Evolutionary conservation across 2,329 filamentous ascomycete species (phyloP).

Genomic region (Didymella glomerata): DNA sequence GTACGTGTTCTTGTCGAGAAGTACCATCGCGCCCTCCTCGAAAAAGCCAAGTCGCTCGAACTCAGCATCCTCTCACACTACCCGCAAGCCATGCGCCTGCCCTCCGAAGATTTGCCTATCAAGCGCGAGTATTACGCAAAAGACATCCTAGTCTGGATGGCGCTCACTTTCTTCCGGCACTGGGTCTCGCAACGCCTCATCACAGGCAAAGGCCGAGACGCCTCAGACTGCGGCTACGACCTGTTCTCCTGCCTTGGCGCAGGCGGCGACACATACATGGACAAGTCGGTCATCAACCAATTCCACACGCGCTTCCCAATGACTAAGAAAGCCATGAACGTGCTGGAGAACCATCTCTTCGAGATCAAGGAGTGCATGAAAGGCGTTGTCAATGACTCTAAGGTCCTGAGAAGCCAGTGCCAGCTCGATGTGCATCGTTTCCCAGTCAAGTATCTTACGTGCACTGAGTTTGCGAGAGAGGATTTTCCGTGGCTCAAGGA

Average conservation of each 20-base stretch:
- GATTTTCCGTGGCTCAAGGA: conserved; percentile 54
- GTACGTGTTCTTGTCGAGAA: conserved; percentile 44
- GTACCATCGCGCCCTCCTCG: conserved; percentile 39
- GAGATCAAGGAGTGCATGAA: conserved; percentile 57
- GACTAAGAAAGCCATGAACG: conserved; percentile 54
- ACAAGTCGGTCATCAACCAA: conserved; percentile 47
- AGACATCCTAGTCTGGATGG: conserved; percentile 63
- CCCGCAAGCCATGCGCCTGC: conserved; percentile 39
- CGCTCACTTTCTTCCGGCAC: conserved; percentile 57
- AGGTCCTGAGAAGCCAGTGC: conserved; percentile 51
- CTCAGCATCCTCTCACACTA: conserved; percentile 35
- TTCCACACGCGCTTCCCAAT: conserved; percentile 56
- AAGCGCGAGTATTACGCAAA: conserved; percentile 56
- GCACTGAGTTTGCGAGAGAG: conserved; percentile 50
- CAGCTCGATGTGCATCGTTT: conserved; percentile 51
- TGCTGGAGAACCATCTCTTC: conserved; percentile 52
- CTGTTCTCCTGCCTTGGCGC: conserved; percentile 55
- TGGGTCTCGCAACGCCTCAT: conserved; percentile 56
- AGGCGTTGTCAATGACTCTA: conserved; percentile 46
- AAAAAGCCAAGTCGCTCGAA: conserved; percentile 42
- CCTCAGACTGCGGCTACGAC: conserved; percentile 56
- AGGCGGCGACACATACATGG: conserved; percentile 57
- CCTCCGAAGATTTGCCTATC: conserved; percentile 43
- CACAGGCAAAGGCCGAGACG: conserved; percentile 50
- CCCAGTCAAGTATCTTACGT: conserved; percentile 57